A percentile compares a stretch with the other conserved stretches of the same genome.
Evolutionary conservation across 495 filamentous ascomycete genomes (phyloP).

Genomic region (Extremus antarcticus): DNA sequence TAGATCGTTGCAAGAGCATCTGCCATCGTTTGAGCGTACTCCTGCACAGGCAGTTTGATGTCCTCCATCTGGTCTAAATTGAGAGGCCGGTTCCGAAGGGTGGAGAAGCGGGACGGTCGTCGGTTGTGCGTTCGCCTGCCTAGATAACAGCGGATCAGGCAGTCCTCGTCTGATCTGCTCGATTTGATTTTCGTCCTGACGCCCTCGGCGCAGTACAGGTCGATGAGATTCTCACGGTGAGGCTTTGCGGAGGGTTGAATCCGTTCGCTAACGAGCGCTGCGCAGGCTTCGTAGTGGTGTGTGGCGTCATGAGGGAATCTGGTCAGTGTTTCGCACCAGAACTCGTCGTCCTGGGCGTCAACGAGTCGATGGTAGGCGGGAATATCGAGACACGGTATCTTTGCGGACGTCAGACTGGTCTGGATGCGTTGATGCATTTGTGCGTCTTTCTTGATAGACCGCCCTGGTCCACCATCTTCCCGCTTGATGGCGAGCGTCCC

Average conservation of each 20-base stretch:
- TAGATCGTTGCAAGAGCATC: slow-evolving; percentile 24
- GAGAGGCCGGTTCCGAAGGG: slow-evolving; percentile 20
- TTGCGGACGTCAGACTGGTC: neutral
- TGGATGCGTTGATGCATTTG: slow-evolving; percentile 13
- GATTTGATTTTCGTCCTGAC: slow-evolving; percentile 1
- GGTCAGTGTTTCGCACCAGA: slow-evolving; percentile 1
- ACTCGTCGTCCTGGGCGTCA: slow-evolving; percentile 4
- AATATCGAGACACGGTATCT: neutral
- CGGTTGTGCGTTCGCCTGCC: slow-evolving; percentile 12
- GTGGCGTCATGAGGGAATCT: neutral
- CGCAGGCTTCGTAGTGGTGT: slow-evolving; percentile 5
- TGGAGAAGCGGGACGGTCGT: slow-evolving; percentile 19
- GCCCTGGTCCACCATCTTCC: slow-evolving; percentile 19
- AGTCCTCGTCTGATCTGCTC: slow-evolving; percentile 16
- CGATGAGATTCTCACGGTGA: slow-evolving; percentile 14
- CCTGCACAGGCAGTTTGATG: slow-evolving; percentile 3
- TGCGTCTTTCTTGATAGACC: slow-evolving; percentile 17
- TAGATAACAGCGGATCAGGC: slow-evolving; percentile 22
- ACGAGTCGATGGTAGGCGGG: slow-evolving; percentile 7
- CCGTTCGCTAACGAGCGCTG: slow-evolving; percentile 12
- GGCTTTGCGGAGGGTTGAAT: slow-evolving; percentile 14
- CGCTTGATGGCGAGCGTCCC: slow-evolving; percentile 4
- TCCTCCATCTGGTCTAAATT: slow-evolving; percentile 21
- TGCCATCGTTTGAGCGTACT: slow-evolving; percentile 19
- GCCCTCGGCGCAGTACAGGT: slow-evolving; percentile 16